These are phyloP conservation scores for Tricholoma saponaceum DNA, from an alignment of 768 basidiomycete species.

Conservation along the genomic window DNA sequence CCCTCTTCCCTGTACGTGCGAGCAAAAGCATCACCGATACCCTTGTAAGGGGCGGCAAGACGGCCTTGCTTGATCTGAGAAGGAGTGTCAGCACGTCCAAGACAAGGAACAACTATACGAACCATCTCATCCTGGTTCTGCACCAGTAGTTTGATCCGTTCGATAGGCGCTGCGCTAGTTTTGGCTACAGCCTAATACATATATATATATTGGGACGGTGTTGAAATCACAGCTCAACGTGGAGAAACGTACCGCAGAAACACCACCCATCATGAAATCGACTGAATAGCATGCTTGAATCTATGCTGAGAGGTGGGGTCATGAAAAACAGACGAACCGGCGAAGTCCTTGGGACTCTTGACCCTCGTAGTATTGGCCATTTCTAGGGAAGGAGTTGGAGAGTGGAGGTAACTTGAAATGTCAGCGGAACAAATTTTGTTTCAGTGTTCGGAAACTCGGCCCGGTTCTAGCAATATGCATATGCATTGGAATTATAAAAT, in stretches of 20 bases:
- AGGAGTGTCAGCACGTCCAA: constrained; percentile 25
- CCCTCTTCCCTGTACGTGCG: constrained; percentile 97
- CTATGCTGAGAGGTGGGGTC: neutral
- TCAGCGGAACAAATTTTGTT: too few species aligned
- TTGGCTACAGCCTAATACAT: constrained; percentile 92
- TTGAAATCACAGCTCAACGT: too few species aligned
- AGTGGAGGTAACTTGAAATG: too few species aligned
- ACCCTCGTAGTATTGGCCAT: constrained; percentile 82
- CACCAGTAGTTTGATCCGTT: constrained; percentile 98
- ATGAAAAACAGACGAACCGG: constrained; percentile 52
- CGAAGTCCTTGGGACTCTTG: constrained; percentile 91
- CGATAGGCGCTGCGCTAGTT: constrained; percentile 98
- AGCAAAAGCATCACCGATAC: constrained; percentile 84
- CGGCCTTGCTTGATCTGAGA: constrained; percentile 97
- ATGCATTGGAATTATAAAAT: neutral
- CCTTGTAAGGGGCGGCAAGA: constrained; percentile 95
- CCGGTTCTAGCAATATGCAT: too few species aligned
- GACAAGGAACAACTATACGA: constrained; percentile 12
- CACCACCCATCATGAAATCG: constrained; percentile 97
- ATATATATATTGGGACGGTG: too few species aligned
- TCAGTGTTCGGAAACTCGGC: neutral
- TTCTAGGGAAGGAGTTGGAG: too few species aligned
- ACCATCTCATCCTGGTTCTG: constrained; percentile 99
- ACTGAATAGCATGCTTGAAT: constrained; percentile 30
- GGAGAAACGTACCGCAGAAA: constrained; percentile 69